Evolutionary conservation across 176 grass and related monocot species (phyloP), one percentile per base, ranked within the genome.

Genomic region (Poa pratensis): DNA sequence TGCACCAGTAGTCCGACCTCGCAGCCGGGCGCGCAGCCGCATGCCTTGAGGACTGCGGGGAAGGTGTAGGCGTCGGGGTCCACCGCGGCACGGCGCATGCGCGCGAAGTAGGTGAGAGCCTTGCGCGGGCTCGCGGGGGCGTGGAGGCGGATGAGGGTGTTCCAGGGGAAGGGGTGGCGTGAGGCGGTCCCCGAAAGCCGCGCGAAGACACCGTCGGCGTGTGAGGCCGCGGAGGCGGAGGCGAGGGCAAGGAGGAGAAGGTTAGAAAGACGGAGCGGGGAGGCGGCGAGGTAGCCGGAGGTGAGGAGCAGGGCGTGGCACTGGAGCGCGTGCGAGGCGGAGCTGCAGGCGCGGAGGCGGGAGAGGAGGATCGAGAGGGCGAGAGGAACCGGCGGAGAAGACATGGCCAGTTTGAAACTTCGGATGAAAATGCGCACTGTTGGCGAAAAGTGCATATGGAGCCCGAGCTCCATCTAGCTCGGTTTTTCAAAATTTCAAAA

Each of bases 31-130:
- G 35, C 51, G 76, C 59, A 83, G 66, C 87, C 82, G 68, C 88
- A 90, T 5, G 86, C 93, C 80, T 84, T 95, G 88, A 95, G 88
- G 18, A 90, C 85, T 24, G 89, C 78, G 23, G 93, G 90, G 69
- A 92, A 90, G 30, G 93, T 95, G 86, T 95, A 95, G 5, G 69
- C 76, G 77, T 95, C 93, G 18, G 85, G 80, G 27, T n/a, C 43
- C 61, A 88, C 76, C 18, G 32, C 85, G 28, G 51, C 9, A 23
- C 68, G 66, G 24, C 88, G 88, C 90, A 95, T 95, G 46, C 77
- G 85, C 48, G 76, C 46, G 80, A 90, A 92, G 83, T 88, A 83
- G 50, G 70, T 43, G 23, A 95, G 55, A 4, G 93, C 82, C 13
- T 7, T 59, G 22, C 30, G 72, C 3, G 90, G 93, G 23, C 60